Evolutionary conservation across 2,329 filamentous ascomycete species (phyloP).

Genomic region (Corniculantispora saksenae): DNA sequence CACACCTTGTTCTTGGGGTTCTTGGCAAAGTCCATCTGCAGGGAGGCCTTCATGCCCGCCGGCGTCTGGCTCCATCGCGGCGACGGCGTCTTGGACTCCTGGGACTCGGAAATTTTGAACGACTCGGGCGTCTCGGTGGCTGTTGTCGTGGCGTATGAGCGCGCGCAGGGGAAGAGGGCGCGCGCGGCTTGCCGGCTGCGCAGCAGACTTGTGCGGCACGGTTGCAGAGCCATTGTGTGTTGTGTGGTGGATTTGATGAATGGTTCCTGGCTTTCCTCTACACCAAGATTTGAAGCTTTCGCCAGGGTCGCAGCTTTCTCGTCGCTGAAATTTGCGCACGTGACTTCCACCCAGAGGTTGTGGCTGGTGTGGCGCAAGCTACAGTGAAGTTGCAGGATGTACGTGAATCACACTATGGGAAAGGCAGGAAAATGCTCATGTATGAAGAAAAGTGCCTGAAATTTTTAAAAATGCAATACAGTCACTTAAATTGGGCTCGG

Average conservation of each 20-base stretch:
- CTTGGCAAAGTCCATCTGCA: constrained; percentile 61
- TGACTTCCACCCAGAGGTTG: constrained; percentile 1
- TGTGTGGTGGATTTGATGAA: neutral
- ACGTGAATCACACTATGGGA: too few relatives aligned
- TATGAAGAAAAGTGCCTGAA: too few relatives aligned
- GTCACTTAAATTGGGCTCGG: too few relatives aligned
- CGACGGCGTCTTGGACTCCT: constrained; percentile 8
- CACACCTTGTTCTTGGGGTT: constrained; percentile 56
- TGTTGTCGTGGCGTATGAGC: constrained; percentile 16
- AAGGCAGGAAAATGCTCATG: too few relatives aligned
- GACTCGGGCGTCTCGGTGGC: constrained; percentile 15
- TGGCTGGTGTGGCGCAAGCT: constrained; percentile 14
- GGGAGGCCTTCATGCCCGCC: constrained; percentile 66
- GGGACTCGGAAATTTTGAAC: constrained; percentile 17
- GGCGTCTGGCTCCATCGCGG: constrained; percentile 75
- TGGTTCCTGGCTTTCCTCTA: too few relatives aligned
- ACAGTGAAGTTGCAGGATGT: neutral
- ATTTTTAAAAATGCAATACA: too few relatives aligned
- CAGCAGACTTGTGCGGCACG: constrained; percentile 14
- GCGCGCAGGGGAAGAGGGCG: constrained; percentile 5
- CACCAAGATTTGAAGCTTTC: neutral
- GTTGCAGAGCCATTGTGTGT: constrained; percentile 18
- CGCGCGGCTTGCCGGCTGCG: constrained; percentile 15
- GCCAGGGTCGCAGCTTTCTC: constrained; percentile 1
- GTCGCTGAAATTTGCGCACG: constrained; percentile 13